phyloP scores from a whole-genome alignment of 2,329 filamentous ascomycete species.

The Pseudocercospora cruenta region DNA sequence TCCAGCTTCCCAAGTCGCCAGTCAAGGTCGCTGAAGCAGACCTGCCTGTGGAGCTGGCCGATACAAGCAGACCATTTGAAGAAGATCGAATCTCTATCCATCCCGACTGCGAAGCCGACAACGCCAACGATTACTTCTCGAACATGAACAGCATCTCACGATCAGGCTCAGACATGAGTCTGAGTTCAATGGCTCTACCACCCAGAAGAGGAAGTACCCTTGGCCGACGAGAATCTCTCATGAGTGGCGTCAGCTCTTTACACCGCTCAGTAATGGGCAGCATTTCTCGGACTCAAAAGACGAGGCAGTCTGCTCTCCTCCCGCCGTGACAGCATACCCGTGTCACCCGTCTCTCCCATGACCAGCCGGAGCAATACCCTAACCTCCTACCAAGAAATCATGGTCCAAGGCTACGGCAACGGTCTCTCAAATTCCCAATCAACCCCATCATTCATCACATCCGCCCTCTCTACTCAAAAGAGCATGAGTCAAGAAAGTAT shows the following conservation, averaged over 20 bases:
- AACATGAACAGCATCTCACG: conserved; percentile 27
- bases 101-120: conserved; percentile 52
- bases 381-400: conserved; percentile 42
- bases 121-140: conserved; percentile 41
- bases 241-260: conserved; percentile 39
- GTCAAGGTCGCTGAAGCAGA: conserved; percentile 7
- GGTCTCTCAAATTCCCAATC: conserved; percentile 21
- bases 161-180: conserved; percentile 21
- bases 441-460: not conserved
- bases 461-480: not conserved
- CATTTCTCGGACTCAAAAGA: conserved; percentile 29
- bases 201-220: conserved; percentile 28
- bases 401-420: conserved; percentile 46
- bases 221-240: conserved; percentile 41
- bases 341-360: not conserved
- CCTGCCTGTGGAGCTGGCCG: conserved; percentile 7
- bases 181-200: conserved; percentile 26
- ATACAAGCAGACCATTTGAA: conserved; percentile 21
- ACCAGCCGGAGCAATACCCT: conserved; percentile 33
- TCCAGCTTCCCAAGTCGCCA: conserved; percentile 5
- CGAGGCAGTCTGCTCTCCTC: conserved; percentile 13
- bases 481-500: not conserved
- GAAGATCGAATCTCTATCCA: conserved; percentile 42
- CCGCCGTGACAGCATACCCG: conserved; percentile 5
- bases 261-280: conserved; percentile 37